Percentiles rank a stretch among this genome's conserved stretches.
Evolutionary conservation across 163 green algal species (phyloP).

Genomic region (Scenedesmus sp.): DNA sequence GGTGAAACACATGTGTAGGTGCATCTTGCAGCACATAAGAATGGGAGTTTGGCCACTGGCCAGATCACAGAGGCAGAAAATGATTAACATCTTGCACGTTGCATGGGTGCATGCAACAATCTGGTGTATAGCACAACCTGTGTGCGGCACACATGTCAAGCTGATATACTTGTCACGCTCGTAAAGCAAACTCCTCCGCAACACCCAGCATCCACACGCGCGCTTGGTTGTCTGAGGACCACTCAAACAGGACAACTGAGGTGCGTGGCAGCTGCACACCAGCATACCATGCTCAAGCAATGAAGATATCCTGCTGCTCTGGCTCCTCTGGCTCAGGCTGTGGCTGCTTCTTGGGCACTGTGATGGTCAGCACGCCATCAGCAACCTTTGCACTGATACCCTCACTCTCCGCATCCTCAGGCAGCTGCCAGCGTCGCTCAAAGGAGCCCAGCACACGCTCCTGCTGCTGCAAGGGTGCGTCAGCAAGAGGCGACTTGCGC

Average conservation of each 20-base stretch:
- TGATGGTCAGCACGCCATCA: slow-evolving; percentile 49
- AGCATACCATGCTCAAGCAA: background rate
- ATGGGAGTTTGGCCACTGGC: no score
- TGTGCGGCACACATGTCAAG: no score
- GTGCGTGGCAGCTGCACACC: no score
- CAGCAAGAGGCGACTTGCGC: background rate
- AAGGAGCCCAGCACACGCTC: slow-evolving; percentile 8
- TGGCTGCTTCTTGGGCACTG: slow-evolving; percentile 49
- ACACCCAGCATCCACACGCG: no score
- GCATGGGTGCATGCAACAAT: no score
- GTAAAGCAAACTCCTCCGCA: no score
- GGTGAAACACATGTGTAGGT: background rate
- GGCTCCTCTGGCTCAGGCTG: slow-evolving; percentile 10
- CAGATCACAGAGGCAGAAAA: no score
- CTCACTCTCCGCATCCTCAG: slow-evolving; percentile 42
- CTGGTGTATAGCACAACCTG: no score
- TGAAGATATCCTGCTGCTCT: slow-evolving; percentile 15
- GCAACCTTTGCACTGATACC: slow-evolving; percentile 48
- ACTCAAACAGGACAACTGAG: no score
- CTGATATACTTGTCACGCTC: no score
- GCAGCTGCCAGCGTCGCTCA: slow-evolving; percentile 6
- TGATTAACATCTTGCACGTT: no score
- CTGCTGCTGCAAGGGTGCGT: slow-evolving; percentile 18
- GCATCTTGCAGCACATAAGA: background rate
- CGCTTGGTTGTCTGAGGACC: no score